Conservation (phyloP, 1,284 basidiomycete genomes). For the Ustilago crameri region DNA sequence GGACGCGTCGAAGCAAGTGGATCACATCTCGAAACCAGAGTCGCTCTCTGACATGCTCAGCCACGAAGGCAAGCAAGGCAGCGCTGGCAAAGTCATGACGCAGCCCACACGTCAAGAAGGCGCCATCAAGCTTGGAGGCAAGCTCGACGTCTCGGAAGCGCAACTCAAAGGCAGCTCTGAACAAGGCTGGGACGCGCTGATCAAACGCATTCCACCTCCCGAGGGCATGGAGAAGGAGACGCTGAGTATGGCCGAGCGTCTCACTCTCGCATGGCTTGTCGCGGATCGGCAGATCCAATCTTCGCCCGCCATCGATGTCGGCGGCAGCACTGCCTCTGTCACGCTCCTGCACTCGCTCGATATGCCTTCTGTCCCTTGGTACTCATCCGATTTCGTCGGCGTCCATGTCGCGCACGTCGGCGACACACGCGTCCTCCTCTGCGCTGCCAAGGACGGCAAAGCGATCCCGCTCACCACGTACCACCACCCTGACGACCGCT, state of each 20-base stretch:
- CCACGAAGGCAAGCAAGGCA: slow-evolving; percentile 18
- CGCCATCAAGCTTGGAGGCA: slow-evolving; percentile 40
- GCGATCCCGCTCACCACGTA: slow-evolving; percentile 75
- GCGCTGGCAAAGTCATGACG: slow-evolving; percentile 26
- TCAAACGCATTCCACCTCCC: slow-evolving; percentile 49
- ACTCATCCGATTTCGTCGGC: slow-evolving; percentile 63
- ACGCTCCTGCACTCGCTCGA: slow-evolving; percentile 85
- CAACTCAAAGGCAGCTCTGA: slow-evolving; percentile 15
- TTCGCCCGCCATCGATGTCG: slow-evolving; percentile 54
- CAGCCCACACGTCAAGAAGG: slow-evolving; percentile 28
- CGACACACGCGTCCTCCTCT: slow-evolving; percentile 82
- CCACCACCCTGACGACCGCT: slow-evolving; percentile 89
- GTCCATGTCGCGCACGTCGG: slow-evolving; percentile 90
- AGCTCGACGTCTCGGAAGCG: background rate
- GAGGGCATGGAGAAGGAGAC: slow-evolving; percentile 42
- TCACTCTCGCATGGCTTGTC: slow-evolving; percentile 64
- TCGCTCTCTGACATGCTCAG: slow-evolving; percentile 32
- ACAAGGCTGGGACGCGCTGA: slow-evolving; percentile 27
- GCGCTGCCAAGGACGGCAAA: slow-evolving; percentile 77
- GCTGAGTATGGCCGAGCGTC: slow-evolving; percentile 63
- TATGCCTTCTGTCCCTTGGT: slow-evolving; percentile 73
- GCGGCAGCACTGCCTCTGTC: slow-evolving; percentile 89
- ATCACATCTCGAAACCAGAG: slow-evolving; percentile 29
- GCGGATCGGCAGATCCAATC: slow-evolving; percentile 63
- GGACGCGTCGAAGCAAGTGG: slow-evolving; percentile 8